phyloP scores from a whole-genome alignment of 345 rosid genomes.

The Moringa oleifera region DNA sequence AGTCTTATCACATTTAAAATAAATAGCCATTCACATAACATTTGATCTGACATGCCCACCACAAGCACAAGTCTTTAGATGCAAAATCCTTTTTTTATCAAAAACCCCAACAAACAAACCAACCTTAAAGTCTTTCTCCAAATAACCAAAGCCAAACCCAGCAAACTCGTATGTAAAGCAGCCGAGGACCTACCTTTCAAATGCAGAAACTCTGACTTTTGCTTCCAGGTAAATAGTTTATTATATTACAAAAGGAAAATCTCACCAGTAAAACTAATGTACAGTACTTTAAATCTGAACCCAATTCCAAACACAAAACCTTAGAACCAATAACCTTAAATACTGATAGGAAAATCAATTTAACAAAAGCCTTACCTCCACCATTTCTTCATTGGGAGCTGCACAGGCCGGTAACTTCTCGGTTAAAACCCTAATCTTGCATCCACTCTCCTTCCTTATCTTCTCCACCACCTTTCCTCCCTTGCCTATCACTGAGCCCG shows the following conservation, averaged over 20 bases:
- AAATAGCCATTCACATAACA: not conserved
- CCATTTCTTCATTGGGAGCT: constrained; percentile 53
- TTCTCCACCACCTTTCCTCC: constrained; percentile 80
- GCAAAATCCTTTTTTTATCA: not conserved
- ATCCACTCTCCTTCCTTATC: constrained; percentile 71
- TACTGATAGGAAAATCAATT: not conserved
- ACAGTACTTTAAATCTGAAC: not conserved
- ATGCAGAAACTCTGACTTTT: too few relatives aligned
- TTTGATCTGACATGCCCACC: not conserved
- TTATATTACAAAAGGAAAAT: too few relatives aligned
- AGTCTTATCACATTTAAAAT: not conserved
- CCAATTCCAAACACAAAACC: not conserved
- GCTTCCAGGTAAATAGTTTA: too few relatives aligned
- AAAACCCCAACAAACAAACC: not conserved
- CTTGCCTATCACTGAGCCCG: constrained; percentile 77
- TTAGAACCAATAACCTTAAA: not conserved
- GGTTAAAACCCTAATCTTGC: constrained; percentile 52
- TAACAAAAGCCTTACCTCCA: constrained; percentile 49
- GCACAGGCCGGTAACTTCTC: constrained; percentile 76
- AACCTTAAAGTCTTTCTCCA: too few relatives aligned
- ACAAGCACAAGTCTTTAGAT: too few relatives aligned
- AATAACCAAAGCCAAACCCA: too few relatives aligned
- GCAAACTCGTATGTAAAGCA: too few relatives aligned
- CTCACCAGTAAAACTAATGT: too few relatives aligned
- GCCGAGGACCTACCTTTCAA: too few relatives aligned